A percentile compares a stretch with the other conserved stretches of the same genome.
These are phyloP conservation scores for Geotrichum ghanense DNA, from an alignment of 805 yeast species.

Conservation along the genomic window DNA sequence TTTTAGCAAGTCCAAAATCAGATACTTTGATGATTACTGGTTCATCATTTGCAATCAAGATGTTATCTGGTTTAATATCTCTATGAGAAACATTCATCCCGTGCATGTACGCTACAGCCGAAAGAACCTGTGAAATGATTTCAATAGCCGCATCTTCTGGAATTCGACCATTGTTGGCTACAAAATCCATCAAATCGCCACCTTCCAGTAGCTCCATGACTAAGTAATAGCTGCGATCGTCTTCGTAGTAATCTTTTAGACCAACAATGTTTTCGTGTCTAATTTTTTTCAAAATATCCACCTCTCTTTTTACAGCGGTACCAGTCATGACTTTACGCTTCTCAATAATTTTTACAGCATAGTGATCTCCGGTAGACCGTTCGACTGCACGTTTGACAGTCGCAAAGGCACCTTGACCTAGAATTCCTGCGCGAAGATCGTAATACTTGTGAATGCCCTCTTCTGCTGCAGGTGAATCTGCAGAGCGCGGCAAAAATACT, in stretches of 20 bases:
- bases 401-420: slow-evolving; percentile 98
- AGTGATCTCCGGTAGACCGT: slow-evolving; percentile 71
- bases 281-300: slow-evolving; percentile 64
- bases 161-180: slow-evolving; percentile 75
- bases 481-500: slow-evolving; percentile 30
- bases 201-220: slow-evolving; percentile 96
- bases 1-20: slow-evolving; percentile 93
- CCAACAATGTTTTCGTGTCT: slow-evolving; percentile 80
- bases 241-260: slow-evolving; percentile 78
- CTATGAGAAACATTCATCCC: slow-evolving; percentile 87
- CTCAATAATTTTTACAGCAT: slow-evolving; percentile 83
- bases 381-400: slow-evolving; percentile 87
- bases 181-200: slow-evolving; percentile 96
- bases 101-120: slow-evolving; percentile 83
- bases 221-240: slow-evolving; percentile 64
- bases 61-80: slow-evolving; percentile 93
- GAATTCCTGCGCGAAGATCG: slow-evolving; percentile 69
- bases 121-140: slow-evolving; percentile 70
- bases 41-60: slow-evolving; percentile 78
- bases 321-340: slow-evolving; percentile 66
- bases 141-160: slow-evolving; percentile 87
- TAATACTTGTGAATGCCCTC: slow-evolving; percentile 60
- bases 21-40: slow-evolving; percentile 89
- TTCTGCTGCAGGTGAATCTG: slow-evolving; percentile 17
- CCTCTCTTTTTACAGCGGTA: slow-evolving; percentile 77